Conservation (phyloP, 257 asterid species). For the Solanum piurae region DNA sequence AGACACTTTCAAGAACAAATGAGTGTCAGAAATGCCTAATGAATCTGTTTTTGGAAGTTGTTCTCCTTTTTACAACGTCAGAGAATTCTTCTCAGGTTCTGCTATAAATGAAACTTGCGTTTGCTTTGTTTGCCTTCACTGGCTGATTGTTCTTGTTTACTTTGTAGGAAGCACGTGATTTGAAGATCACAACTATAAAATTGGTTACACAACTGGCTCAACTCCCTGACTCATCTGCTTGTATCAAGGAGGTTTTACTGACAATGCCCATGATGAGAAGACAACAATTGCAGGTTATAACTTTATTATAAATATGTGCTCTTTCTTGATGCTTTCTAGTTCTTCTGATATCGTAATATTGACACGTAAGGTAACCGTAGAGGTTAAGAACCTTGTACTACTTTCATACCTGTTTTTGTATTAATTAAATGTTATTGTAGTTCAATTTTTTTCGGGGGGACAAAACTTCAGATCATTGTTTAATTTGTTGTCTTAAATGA, state of each 20-base stretch:
- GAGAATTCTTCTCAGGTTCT: conserved; percentile 59
- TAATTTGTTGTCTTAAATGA: not conserved
- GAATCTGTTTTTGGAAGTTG: conserved; percentile 65
- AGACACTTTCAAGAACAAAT: conserved; percentile 48
- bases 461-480: not conserved
- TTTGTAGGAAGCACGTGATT: conserved; percentile 57
- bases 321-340: not conserved
- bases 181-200: conserved; percentile 45
- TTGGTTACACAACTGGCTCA: conserved; percentile 95
- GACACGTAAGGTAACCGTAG: not conserved
- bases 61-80: conserved; percentile 57
- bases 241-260: conserved; percentile 63
- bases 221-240: conserved; percentile 57
- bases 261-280: conserved; percentile 66
- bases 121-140: conserved; percentile 4
- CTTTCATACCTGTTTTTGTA: not conserved
- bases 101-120: not conserved
- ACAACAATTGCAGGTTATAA: conserved; percentile 85
- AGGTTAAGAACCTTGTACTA: not conserved
- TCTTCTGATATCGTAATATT: not conserved
- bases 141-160: not conserved
- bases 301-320: not conserved
- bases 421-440: not conserved
- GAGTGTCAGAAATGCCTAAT: conserved; percentile 57
- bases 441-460: not conserved